Conservation (phyloP, 1,139 yeast genomes). For the Suhomyces kunorum region DNA sequence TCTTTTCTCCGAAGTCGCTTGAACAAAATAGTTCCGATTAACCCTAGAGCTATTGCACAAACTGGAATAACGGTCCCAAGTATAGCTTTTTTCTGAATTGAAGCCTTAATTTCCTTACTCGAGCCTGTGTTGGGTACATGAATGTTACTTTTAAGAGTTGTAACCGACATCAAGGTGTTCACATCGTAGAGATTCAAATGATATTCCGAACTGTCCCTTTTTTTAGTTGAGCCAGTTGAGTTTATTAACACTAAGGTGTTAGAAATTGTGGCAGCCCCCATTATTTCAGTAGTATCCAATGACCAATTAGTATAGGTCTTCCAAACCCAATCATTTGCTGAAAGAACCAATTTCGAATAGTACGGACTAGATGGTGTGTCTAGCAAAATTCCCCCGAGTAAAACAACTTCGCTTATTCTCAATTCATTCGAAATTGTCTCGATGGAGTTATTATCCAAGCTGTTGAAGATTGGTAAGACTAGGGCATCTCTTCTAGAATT, state of each 20-base stretch:
- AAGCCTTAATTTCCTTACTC: slow-evolving; percentile 2
- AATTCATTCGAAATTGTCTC: slow-evolving; percentile 25
- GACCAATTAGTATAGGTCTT: slow-evolving; percentile 19
- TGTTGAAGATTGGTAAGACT: slow-evolving; percentile 45
- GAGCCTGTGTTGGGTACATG: background rate
- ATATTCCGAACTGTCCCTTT: slow-evolving; percentile 22
- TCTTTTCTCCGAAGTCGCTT: slow-evolving; percentile 22
- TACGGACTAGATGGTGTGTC: slow-evolving; percentile 41
- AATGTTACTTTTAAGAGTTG: slow-evolving; percentile 22
- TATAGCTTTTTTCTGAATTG: slow-evolving; percentile 31
- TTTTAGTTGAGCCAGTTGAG: slow-evolving; percentile 18
- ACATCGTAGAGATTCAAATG: slow-evolving; percentile 30
- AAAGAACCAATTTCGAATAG: slow-evolving; percentile 37
- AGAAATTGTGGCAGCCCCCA: slow-evolving; percentile 49
- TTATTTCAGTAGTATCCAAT: slow-evolving; percentile 24
- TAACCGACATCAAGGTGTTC: slow-evolving; percentile 23
- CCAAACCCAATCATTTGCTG: slow-evolving; percentile 49
- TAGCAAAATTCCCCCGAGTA: slow-evolving; percentile 40
- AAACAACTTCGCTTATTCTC: slow-evolving; percentile 28
- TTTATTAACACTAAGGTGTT: slow-evolving; percentile 42
- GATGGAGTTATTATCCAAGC: slow-evolving; percentile 21
- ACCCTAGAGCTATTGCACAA: slow-evolving; percentile 22
- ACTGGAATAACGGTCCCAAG: slow-evolving; percentile 42
- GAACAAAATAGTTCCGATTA: slow-evolving; percentile 23
- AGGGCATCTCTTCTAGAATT: slow-evolving; percentile 51